Base-by-base conservation (phyloP, 495 filamentous ascomycete species). In the Aspergillus cavernicola region DNA sequence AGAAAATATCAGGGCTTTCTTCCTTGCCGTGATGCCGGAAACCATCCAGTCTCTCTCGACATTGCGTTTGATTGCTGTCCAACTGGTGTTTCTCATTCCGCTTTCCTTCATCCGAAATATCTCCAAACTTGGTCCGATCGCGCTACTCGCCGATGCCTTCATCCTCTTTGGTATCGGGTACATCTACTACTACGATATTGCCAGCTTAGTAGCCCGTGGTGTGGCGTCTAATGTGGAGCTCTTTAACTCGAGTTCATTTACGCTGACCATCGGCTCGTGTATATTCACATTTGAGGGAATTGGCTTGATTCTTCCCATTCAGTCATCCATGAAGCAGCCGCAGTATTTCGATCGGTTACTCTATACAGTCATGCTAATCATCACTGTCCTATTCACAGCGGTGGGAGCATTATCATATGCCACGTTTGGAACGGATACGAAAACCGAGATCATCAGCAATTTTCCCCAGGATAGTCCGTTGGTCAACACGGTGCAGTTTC, bases 231-330 rank as follows among this genome's bases (percentile, higher is more conserved):
- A 92, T 62, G 86, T 95, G 52, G 76, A 83, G 52, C 69, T 82
- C 53, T 95, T 96, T 76, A 95, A 96, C 72, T 64, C 79, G 3
- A 78, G 80, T 19, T 78, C 86, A 59, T 96, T 92, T 88, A 93
- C 90, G 0, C 77, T 95, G 19, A 93, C 95, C 63, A 95, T 96
- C 62, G 91, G 91, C 46, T 95, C 91, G 5, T 91, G 89, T 15
- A 95, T 96, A 58, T 96, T 96, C 71, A 96, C 91, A 1, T 96
- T 96, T 57, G 91, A 96, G 64, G 91, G 91, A 15, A 92, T 96
- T 53, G 91, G 91, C 10, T 77, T 96, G 23, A 92, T 96, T 67
- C 92, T 96, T 41, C 91, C 91, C 6, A 95, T 96, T 50, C 91
- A 96, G 67, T 87, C 90, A 58, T 90, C 89, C 7, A 96, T 96